Evolutionary conservation across 1,139 yeast genomes (phyloP).

Genomic region (Protomyces pachydermus): DNA sequence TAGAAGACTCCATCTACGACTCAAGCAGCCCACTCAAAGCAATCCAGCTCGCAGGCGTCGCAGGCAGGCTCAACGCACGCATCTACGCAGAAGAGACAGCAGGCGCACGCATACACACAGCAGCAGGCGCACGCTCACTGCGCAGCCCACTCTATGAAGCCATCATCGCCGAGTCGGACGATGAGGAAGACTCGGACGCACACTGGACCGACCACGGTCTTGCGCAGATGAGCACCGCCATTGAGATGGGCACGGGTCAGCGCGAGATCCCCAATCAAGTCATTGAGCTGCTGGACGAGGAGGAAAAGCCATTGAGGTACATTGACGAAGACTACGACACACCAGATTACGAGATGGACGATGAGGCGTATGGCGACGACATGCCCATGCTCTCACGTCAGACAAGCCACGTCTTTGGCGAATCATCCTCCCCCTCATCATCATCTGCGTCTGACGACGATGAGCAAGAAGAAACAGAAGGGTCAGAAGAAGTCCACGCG

Average conservation of each 20-base stretch:
- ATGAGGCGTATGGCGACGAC: not conserved
- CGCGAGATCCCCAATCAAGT: not conserved
- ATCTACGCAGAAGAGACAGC: constrained; percentile 6
- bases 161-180: not conserved
- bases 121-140: not conserved
- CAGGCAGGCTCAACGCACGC: constrained; percentile 10
- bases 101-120: not conserved
- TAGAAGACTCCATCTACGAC: constrained; percentile 15
- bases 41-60: constrained; percentile 4
- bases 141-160: not conserved
- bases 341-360: not conserved
- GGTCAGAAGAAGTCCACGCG: not conserved
- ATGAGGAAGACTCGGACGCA: not conserved
- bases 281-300: not conserved
- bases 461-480: not conserved
- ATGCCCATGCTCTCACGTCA: constrained; percentile 23
- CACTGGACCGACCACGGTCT: not conserved
- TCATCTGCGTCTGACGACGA: not conserved
- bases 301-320: not conserved
- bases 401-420: not conserved
- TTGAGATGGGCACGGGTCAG: not conserved
- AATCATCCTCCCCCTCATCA: not conserved
- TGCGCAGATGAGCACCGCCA: not conserved
- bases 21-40: constrained; percentile 21
- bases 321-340: not conserved